These are phyloP conservation scores for Fusarium sp. DNA, from an alignment of 2,329 filamentous ascomycete genomes.

Conservation along the genomic window DNA sequence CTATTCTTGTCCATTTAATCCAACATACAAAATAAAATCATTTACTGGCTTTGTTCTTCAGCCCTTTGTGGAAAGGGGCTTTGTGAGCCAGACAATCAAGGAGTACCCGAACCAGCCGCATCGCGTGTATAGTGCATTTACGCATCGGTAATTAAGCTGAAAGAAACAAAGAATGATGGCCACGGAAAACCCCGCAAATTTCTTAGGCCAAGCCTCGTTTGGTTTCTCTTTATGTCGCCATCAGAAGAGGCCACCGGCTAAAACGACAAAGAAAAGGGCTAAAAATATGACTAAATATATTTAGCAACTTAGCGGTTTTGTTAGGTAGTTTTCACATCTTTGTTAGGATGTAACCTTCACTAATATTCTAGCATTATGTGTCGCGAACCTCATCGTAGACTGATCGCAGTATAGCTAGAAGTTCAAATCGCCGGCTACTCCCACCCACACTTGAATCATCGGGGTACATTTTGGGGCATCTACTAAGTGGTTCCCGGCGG, in stretches of 20 bases:
- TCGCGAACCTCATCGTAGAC: neutral
- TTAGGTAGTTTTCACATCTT: neutral
- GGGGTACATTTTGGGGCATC: neutral
- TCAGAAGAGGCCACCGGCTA: neutral
- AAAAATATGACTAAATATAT: neutral
- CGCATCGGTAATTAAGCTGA: neutral
- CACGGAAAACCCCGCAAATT: neutral
- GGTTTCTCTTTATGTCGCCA: neutral
- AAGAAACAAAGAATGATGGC: neutral
- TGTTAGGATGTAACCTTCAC: neutral
- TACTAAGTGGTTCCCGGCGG: neutral
- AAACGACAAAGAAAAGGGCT: neutral
- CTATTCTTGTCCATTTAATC: neutral
- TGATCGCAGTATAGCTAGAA: neutral
- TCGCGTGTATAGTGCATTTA: neutral
- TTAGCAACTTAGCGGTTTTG: neutral
- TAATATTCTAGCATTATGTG: neutral
- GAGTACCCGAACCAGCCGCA: neutral
- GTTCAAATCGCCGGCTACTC: neutral
- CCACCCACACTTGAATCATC: neutral
- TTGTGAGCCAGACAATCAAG: neutral
- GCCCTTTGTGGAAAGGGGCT: neutral
- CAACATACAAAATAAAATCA: neutral
- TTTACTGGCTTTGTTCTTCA: neutral
- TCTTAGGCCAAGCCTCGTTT: neutral